phyloP scores from a whole-genome alignment of 371 early-diverging fungal genomes.

The Thermomucor indicae-seudaticae region DNA sequence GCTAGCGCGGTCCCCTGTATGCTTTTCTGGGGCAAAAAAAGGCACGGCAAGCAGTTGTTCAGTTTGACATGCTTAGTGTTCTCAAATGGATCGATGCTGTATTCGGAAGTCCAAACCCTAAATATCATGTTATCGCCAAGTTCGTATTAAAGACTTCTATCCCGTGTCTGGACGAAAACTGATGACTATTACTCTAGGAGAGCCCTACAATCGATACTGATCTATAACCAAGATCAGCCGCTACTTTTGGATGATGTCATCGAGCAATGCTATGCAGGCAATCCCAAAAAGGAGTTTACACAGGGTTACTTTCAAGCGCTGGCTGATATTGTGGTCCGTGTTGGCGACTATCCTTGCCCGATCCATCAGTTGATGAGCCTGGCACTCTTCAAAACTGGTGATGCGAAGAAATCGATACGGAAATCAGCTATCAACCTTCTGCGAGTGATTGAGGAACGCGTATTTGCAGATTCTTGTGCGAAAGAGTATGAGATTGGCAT shows the following conservation, averaged over 20 bases:
- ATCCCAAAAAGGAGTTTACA: constrained; percentile 55
- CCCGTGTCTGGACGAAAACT: not conserved
- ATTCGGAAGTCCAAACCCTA: constrained; percentile 56
- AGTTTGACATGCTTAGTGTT: constrained; percentile 51
- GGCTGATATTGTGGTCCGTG: constrained; percentile 58
- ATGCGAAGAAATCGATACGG: constrained; percentile 71
- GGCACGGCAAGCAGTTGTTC: constrained; percentile 54
- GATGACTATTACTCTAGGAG: constrained; percentile 22
- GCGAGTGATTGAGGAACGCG: constrained; percentile 67
- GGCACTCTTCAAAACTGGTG: constrained; percentile 79
- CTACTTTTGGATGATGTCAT: constrained; percentile 64
- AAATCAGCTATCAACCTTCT: constrained; percentile 74
- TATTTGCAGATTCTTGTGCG: constrained; percentile 61
- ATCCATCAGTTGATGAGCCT: constrained; percentile 69
- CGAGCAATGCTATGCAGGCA: constrained; percentile 73
- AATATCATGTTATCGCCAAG: constrained; percentile 39
- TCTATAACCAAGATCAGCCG: constrained; percentile 64
- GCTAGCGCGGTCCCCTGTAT: constrained; percentile 67
- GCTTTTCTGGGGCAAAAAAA: constrained; percentile 61
- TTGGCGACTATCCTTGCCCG: constrained; percentile 58
- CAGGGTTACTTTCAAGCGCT: constrained; percentile 76
- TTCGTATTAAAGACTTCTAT: constrained; percentile 10
- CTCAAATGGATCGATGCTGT: constrained; percentile 70
- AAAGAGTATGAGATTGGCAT: constrained; percentile 71
- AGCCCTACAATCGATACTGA: constrained; percentile 63